Percentiles rank a stretch among this genome's conserved stretches.
Evolutionary conservation across 2,329 filamentous ascomycete species (phyloP).

Genomic region (Cercospora sp.): DNA sequence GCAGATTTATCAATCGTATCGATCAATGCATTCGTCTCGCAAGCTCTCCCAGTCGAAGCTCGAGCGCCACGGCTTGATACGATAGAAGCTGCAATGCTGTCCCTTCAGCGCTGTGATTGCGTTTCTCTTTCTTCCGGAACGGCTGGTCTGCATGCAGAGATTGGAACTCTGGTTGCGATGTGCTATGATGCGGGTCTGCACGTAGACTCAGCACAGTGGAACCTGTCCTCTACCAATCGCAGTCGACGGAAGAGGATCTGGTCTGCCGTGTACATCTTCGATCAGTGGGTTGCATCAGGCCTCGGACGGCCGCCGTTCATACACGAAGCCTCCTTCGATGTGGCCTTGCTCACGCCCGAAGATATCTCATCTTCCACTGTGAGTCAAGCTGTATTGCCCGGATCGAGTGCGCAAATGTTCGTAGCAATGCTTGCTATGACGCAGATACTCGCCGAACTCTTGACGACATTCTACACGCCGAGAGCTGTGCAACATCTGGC

Average conservation of each 20-base stretch:
- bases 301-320: conserved; percentile 28
- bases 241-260: conserved; percentile 28
- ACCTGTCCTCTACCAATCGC: conserved; percentile 19
- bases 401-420: conserved; percentile 25
- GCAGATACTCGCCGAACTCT: conserved; percentile 25
- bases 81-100: conserved; percentile 26
- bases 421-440: conserved; percentile 29
- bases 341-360: conserved; percentile 19
- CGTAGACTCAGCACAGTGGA: conserved; percentile 27
- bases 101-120: conserved; percentile 24
- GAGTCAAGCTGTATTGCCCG: conserved; percentile 19
- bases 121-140: conserved; percentile 21
- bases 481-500: conserved; percentile 21
- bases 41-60: conserved; percentile 25
- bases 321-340: conserved; percentile 25
- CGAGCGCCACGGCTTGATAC: conserved; percentile 26
- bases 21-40: conserved; percentile 24
- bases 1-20: conserved; percentile 11
- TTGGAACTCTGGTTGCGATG: conserved; percentile 25
- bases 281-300: conserved; percentile 28
- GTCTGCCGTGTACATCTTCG: conserved; percentile 27
- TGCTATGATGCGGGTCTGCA: conserved; percentile 28
- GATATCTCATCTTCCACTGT: conserved; percentile 25
- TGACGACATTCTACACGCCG: conserved; percentile 28
- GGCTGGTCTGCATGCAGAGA: conserved; percentile 26